phyloP scores from a whole-genome alignment of 2,329 filamentous ascomycete genomes.

The Clonostachys chloroleuca region DNA sequence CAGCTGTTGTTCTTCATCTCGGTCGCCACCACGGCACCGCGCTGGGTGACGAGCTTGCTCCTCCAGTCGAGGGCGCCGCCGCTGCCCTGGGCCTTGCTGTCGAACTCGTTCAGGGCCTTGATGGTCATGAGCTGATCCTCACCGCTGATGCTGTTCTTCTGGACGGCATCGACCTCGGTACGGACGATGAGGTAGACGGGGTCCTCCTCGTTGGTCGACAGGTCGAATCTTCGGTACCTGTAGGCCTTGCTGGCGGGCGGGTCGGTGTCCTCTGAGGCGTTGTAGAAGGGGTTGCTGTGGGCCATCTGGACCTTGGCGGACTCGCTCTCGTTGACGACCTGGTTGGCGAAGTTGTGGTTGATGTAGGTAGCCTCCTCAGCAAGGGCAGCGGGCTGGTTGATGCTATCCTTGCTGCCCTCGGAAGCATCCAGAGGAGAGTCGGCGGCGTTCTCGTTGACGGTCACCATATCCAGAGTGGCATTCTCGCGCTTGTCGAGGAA shows the following conservation, averaged over 20 bases:
- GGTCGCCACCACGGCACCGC: slow-evolving; percentile 94
- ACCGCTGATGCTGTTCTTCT: slow-evolving; percentile 90
- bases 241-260: slow-evolving; percentile 94
- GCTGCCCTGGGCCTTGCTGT: slow-evolving; percentile 93
- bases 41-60: slow-evolving; percentile 87
- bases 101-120: slow-evolving; percentile 98
- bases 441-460: slow-evolving; percentile 97
- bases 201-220: slow-evolving; percentile 91
- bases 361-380: slow-evolving; percentile 98
- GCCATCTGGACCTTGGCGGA: slow-evolving; percentile 76
- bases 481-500: slow-evolving; percentile 99
- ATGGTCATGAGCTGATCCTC: slow-evolving; percentile 89
- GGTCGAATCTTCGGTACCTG: slow-evolving; percentile 96
- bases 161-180: slow-evolving; percentile 90
- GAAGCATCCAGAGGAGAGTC: slow-evolving; percentile 89
- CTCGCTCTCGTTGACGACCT: slow-evolving; percentile 83
- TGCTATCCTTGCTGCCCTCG: slow-evolving; percentile 87
- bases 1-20: slow-evolving; percentile 99
- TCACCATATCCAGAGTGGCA: slow-evolving; percentile 92
- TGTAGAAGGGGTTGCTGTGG: slow-evolving; percentile 96
- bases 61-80: slow-evolving; percentile 97
- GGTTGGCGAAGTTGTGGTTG: slow-evolving; percentile 99
- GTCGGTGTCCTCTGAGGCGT: slow-evolving; percentile 85
- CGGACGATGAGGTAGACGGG: slow-evolving; percentile 90
- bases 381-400: slow-evolving; percentile 91